Conservation (phyloP, 257 asterid species). For the Nicotiana benthamiana region DNA sequence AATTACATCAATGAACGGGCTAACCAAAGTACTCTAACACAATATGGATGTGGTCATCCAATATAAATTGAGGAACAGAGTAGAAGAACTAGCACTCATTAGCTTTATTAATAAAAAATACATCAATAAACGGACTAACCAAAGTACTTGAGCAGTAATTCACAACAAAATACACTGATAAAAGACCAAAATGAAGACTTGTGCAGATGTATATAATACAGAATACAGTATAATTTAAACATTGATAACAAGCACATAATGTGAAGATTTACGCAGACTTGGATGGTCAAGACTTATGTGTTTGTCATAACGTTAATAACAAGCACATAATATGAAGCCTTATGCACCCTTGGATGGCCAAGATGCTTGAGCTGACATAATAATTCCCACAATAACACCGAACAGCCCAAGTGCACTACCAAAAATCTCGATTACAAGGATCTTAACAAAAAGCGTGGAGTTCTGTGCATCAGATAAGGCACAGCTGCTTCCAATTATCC, state of each 20-base stretch:
- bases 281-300: constrained; percentile 53
- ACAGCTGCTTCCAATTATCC: constrained; percentile 98
- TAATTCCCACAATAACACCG: constrained; percentile 96
- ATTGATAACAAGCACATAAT: neutral
- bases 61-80: neutral
- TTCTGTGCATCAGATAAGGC: constrained; percentile 96
- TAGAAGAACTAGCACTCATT: neutral
- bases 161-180: neutral
- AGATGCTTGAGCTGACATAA: constrained; percentile 98
- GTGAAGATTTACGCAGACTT: constrained; percentile 13
- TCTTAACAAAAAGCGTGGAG: constrained; percentile 95
- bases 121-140: constrained; percentile 2
- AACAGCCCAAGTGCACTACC: constrained; percentile 97
- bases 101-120: neutral
- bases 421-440: constrained; percentile 93
- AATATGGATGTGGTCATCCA: neutral
- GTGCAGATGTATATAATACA: neutral
- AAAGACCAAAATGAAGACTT: neutral
- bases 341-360: constrained; percentile 58
- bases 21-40: neutral
- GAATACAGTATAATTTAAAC: neutral
- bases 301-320: neutral
- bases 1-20: neutral
- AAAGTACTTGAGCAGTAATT: neutral
- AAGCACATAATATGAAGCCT: neutral